Base-by-base conservation (phyloP, 306 rosid genomes). In the Hippophae gyantsensis region DNA sequence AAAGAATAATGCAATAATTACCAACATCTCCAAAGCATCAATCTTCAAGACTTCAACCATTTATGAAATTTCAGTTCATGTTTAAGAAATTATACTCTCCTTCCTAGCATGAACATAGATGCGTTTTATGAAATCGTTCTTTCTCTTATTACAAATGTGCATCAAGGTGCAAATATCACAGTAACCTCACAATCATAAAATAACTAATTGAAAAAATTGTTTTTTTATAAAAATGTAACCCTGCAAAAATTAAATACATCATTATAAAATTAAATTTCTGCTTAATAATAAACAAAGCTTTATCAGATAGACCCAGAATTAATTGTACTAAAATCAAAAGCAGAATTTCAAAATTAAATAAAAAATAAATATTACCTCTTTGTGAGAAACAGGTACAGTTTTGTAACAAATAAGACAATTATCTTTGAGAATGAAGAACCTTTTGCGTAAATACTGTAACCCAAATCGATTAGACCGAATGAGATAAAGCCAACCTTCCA, bases 401-500 rank as follows among this genome's bases (percentile, higher is more conserved):
- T 86, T 90, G 71, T 78, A 90, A 79, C 84, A 82, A 60, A 56
- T 79, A 53, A 86, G 95, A 54, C 73, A 69, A 74, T 84, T 73
- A 4, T 69, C 88, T 58, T 80, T 71, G 52, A 86, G 88, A 70
- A 81, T 63, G 60, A 86, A 84, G 78, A 68, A 90, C 56, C 89
- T 77, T 64, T 80, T 82, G 56, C 89, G 83, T 6, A 83, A 73
- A 69, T 62, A 77, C 48, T 75, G 81, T 70, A 84, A 69, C 25
- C 90, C 88, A 64, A 84, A 71, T 9, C 93, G 81, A 47, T 67
- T 84, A 55, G 77, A 60, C 26, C 88, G 81, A 48, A 90, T 50
- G 52, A 82, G 81, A 72, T 78, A 82, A 48, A 90, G 86, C 95
- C 95, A 86, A 10, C 97, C 97, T 58, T 90, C 97, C 97, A 86